Base-by-base conservation (phyloP, 768 basidiomycete genomes). In the Mycena indigotica region DNA sequence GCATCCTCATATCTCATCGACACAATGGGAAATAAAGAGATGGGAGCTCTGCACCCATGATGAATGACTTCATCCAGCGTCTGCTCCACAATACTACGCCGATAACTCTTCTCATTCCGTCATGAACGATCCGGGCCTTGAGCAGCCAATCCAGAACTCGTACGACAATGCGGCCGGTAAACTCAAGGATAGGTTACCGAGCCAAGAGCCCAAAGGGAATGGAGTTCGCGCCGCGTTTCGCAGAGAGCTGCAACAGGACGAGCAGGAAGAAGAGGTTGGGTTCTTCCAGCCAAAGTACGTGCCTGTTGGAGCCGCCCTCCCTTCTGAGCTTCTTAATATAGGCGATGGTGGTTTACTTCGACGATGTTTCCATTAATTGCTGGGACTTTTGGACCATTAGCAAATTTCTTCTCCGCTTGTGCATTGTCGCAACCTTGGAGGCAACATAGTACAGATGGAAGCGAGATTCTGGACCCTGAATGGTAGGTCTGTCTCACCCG, bases 261-360 rank as follows among this genome's bases (percentile, higher is more conserved):
- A 66, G 2, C 61, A 68, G 16, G 65, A 68, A 49, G 69, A 71
- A 52, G 67, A 69, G 52, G 56, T 64, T 3, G 61, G 66, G 13
- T 61, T 66, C 29, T 70, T 60, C 39, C 65, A 67, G 52, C 61
- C 65, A 28, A 67, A 60, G 66, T 69, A 25, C 53, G 64, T 29
- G 32, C 45, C 2, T n/a, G 13, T 19, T 35, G 41, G 21, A 51
- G 41, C n/a, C n/a, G 3, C 3, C 12, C 0, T 50, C n/a, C 3
- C 19, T 23, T 0, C 1, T 28, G 21, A 44, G 25, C 52, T 55
- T 30, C 28, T 32, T 28, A 3, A 55, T 50, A 6, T 44, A 75
- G 75, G 4, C 59, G 70, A 17, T 79, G 76, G 76, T 77, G 76
- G 77, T 75, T 74, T 52, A 67, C 72, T 0, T 76, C 75, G 0